Conservation (phyloP, 345 rosid species). For the Syzygium aqueum region DNA sequence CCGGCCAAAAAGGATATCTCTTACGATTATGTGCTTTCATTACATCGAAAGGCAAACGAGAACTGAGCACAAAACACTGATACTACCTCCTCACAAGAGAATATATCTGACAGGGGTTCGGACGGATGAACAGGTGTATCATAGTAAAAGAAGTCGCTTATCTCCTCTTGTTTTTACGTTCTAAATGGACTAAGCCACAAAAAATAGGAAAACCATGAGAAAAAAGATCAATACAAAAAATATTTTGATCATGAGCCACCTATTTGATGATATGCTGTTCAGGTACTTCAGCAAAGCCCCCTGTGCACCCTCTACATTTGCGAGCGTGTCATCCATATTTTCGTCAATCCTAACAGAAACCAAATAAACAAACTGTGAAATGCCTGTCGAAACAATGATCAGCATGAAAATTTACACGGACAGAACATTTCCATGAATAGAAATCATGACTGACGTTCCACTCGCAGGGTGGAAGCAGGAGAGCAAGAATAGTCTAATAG, state of each 20-base stretch:
- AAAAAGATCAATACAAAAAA: constrained; percentile 33
- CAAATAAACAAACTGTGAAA: neutral
- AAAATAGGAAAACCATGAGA: constrained; percentile 39
- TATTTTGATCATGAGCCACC: constrained; percentile 43
- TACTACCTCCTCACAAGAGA: neutral
- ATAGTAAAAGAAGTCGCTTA: neutral
- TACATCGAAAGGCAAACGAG: neutral
- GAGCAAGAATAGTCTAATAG: neutral
- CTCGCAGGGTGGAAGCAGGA: neutral
- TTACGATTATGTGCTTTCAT: neutral
- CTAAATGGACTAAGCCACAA: constrained; percentile 25
- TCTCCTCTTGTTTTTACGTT: constrained; percentile 3
- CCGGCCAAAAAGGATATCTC: neutral
- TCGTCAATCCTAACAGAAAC: constrained; percentile 32
- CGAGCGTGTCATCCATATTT: constrained; percentile 32
- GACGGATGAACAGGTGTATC: neutral
- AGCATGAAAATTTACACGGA: neutral
- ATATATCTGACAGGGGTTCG: neutral
- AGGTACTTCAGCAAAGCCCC: constrained; percentile 36
- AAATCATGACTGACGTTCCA: neutral
- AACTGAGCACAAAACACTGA: neutral
- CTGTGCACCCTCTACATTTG: constrained; percentile 41
- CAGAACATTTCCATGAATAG: neutral
- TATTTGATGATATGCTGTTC: constrained; percentile 31
- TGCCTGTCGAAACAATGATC: neutral